A percentile compares a stretch with the other conserved stretches of the same genome.
phyloP scores from a whole-genome alignment of 2,329 filamentous ascomycete genomes.

The Fusarium sp. region DNA sequence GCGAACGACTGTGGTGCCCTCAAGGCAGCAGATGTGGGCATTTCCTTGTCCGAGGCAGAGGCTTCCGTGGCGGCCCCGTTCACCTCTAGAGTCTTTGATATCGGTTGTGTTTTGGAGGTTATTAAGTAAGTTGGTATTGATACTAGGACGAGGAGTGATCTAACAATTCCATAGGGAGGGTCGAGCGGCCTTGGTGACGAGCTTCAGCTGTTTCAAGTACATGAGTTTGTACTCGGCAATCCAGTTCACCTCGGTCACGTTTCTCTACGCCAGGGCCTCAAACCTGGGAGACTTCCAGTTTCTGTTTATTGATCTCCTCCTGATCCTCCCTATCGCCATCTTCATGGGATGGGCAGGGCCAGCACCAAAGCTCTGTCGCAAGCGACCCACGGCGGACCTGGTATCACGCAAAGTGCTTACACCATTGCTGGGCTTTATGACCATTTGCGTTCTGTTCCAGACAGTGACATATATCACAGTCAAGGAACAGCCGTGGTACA shows the following conservation, averaged over 20 bases:
- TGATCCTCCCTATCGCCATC: slow-evolving; percentile 95
- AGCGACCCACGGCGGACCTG: slow-evolving; percentile 90
- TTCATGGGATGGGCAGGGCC: slow-evolving; percentile 99
- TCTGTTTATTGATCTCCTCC: slow-evolving; percentile 90
- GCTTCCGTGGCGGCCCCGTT: slow-evolving; percentile 98
- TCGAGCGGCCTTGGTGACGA: slow-evolving; percentile 93
- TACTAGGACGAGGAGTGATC: background rate
- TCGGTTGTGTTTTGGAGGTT: slow-evolving; percentile 92
- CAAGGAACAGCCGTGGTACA: slow-evolving; percentile 85
- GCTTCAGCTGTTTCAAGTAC: slow-evolving; percentile 99
- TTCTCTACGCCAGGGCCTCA: slow-evolving; percentile 91
- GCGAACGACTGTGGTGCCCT: slow-evolving; percentile 97
- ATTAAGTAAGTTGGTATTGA: slow-evolving; percentile 71
- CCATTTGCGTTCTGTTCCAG: slow-evolving; percentile 83
- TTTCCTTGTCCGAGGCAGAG: slow-evolving; percentile 96
- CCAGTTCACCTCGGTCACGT: slow-evolving; percentile 97
- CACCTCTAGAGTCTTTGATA: slow-evolving; percentile 94
- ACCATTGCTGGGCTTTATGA: slow-evolving; percentile 89
- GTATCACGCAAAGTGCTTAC: slow-evolving; percentile 93
- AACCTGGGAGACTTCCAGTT: slow-evolving; percentile 99
- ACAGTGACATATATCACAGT: slow-evolving; percentile 80
- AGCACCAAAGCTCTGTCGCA: slow-evolving; percentile 79
- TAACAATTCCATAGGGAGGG: slow-evolving; percentile 74
- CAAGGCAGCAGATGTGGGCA: slow-evolving; percentile 97
- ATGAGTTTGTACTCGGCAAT: slow-evolving; percentile 99